Evolutionary conservation across 495 filamentous ascomycete species (phyloP).

Genomic region (Oidiodendron maius): DNA sequence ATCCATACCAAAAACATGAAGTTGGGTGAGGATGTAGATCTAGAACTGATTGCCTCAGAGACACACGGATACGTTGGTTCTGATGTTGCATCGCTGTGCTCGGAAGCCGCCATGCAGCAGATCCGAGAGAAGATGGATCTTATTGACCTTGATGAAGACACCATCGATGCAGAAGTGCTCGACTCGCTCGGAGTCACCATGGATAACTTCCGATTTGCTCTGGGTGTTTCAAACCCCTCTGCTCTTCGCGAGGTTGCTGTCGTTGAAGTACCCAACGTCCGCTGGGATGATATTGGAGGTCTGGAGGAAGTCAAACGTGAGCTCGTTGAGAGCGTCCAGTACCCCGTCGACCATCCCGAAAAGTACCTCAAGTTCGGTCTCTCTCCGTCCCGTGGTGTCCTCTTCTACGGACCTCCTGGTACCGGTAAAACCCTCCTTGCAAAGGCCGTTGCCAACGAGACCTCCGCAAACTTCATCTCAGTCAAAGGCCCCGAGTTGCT

Average conservation of each 20-base stretch:
- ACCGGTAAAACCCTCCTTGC: conserved; percentile 99
- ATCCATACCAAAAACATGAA: conserved; percentile 99
- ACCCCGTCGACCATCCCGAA: conserved; percentile 98
- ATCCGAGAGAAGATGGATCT: conserved; percentile 99
- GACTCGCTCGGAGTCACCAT: conserved; percentile 98
- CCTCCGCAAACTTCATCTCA: conserved; percentile 98
- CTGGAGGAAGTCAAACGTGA: conserved; percentile 98
- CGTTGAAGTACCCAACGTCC: conserved; percentile 97
- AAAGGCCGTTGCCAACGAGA: conserved; percentile 99
- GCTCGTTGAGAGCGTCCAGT: conserved; percentile 98
- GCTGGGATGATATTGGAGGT: conserved; percentile 99
- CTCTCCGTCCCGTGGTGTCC: conserved; percentile 93
- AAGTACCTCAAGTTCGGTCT: conserved; percentile 99
- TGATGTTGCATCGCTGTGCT: conserved; percentile 97
- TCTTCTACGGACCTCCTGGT: conserved; percentile 98
- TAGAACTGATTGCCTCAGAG: conserved; percentile 94
- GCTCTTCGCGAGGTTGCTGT: conserved; percentile 98
- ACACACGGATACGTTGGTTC: conserved; percentile 99
- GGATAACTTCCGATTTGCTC: conserved; percentile 99
- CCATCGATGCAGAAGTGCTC: conserved; percentile 96
- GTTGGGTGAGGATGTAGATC: conserved; percentile 91
- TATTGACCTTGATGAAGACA: conserved; percentile 98
- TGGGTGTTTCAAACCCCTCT: conserved; percentile 97
- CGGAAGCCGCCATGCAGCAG: conserved; percentile 99
- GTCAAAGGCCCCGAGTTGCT: conserved; percentile 97